Base-by-base conservation (phyloP, 805 yeast genomes). In the Saccharomycopsis fibuligera region DNA sequence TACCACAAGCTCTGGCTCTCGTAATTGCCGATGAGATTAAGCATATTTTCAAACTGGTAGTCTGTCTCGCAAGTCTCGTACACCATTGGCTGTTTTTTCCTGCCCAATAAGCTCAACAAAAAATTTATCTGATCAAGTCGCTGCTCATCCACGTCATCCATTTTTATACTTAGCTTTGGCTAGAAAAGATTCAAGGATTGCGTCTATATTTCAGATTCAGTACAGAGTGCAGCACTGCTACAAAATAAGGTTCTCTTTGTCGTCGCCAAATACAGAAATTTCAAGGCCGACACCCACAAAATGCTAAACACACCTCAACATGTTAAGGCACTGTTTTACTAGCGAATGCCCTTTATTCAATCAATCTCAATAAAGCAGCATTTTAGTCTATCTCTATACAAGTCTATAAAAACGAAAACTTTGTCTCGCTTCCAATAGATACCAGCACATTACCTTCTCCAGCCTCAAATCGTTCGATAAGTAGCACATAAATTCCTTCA, bases 381-480 rank as follows among this genome's bases (percentile, higher is more conserved):
- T n/a, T n/a, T n/a, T n/a, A n/a, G n/a, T n/a, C n/a, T n/a, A n/a
- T n/a, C n/a, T n/a, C n/a, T n/a, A n/a, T n/a, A n/a, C n/a, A n/a
- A n/a, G n/a, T n/a, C n/a, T n/a, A n/a, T n/a, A n/a, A n/a, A n/a
- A n/a, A n/a, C n/a, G n/a, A n/a, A n/a, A n/a, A n/a, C n/a, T n/a
- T n/a, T n/a, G 22, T 38, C 42, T 58, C 56, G 24, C 67, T 57
- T 3, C 78, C 80, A 30, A 71, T 58, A 14, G 65, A 67, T 1
- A 74, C 65, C 5, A 62, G 51, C 21, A 70, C 56, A 2, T 53
- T 54, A 5, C 76, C 80, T 3, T 53, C 45, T 0, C 81, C 81
- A 4, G 59, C 55, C 51, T 75, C 81, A 49, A 75, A 72, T 35
- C 81, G 56, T 54, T 75, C 81, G n/a, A 73, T 60, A 21, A 75